Evolutionary conservation across 257 asterid species (phyloP).

Genomic region (Penstemon barbatus): DNA sequence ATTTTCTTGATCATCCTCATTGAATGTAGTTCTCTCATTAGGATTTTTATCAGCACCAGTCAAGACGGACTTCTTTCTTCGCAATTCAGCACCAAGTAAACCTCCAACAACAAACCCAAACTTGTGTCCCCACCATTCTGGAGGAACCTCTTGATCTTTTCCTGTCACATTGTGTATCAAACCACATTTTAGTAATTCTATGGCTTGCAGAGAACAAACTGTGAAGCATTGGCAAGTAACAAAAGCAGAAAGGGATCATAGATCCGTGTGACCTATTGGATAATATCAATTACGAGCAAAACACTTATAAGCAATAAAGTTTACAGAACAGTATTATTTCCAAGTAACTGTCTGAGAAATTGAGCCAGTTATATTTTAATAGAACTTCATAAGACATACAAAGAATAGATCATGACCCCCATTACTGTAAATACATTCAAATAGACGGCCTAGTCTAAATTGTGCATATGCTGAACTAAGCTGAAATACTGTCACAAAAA

Average conservation of each 20-base stretch:
- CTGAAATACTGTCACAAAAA: background rate
- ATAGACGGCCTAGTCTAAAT: background rate
- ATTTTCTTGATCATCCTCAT: conserved; percentile 93
- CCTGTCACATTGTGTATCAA: conserved; percentile 32
- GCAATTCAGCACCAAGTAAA: conserved; percentile 80
- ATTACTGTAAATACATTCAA: background rate
- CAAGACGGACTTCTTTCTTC: conserved; percentile 46
- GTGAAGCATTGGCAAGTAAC: background rate
- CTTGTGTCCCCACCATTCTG: conserved; percentile 92
- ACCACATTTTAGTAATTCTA: background rate
- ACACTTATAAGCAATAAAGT: background rate
- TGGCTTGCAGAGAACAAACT: conserved; percentile 1
- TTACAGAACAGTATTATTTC: too few relatives aligned
- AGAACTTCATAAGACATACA: too few relatives aligned
- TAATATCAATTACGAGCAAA: background rate
- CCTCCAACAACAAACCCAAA: conserved; percentile 84
- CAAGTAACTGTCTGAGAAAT: too few relatives aligned
- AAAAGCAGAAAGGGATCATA: background rate
- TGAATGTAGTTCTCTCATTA: conserved; percentile 56
- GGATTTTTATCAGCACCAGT: conserved; percentile 31
- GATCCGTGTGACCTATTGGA: background rate
- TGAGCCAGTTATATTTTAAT: too few relatives aligned
- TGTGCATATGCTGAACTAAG: background rate
- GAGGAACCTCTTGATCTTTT: conserved; percentile 51
- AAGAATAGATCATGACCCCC: background rate